Evolutionary conservation across 345 rosid species (phyloP), one percentile per base, ranked within the genome.

Genomic region (Euphorbia pulcherrima): DNA sequence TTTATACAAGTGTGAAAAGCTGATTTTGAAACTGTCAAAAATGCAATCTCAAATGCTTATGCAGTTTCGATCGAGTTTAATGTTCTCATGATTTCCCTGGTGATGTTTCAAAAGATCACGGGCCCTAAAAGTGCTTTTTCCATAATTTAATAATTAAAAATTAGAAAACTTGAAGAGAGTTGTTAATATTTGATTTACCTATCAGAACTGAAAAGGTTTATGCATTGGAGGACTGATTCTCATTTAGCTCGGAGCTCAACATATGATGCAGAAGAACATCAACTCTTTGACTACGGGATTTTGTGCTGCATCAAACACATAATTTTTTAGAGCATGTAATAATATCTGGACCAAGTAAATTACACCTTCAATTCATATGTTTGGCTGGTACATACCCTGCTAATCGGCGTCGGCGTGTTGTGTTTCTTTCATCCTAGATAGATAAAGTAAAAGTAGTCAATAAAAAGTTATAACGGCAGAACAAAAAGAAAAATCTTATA

Each of bases 241-340:
- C 64, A 53, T 74, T 73, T 62, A 88, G 83, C 73, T 88, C 91
- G 0, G 87, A 60, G 41, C 97, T 88, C 84, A 91, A 65, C 86
- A 94, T 94, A 69, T 76, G 97, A 81, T 91, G 99, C 68, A 94
- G 96, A 73, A 94, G 99, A 35, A 74, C 53, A 74, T 94, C 96
- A 51, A 94, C 85, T 81, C 96, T 88, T 44, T 87, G 96, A 80
- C 99, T 89, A 53, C 92, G 83, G 62, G 87, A 77, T 83, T 91
- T 94, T 24, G 96, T 65, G 76, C 99, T 94, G 86, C 70, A 73
- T 33, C 66, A 71, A 40, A n/a, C 62, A 74, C 37, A 65, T 27
- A 55, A 29, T 53, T 20, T 69, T 24, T 61, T 30, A 1, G 52
- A 35, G 54, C n/a, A n/a, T n/a, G n/a, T n/a, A n/a, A n/a, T n/a